Conservation (phyloP, 306 rosid species). For the Chamaecrista fasciculata region DNA sequence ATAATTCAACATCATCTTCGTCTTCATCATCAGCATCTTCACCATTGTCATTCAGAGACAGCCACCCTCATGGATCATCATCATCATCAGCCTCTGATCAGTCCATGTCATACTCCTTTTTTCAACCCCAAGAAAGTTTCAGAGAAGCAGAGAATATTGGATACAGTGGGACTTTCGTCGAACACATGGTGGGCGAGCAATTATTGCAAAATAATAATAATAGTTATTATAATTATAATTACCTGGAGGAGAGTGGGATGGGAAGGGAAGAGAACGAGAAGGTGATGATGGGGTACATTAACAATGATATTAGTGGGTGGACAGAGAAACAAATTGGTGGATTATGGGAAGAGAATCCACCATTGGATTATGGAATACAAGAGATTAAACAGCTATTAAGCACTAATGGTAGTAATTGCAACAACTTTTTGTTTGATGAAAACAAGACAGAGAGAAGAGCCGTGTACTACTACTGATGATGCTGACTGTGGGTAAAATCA, state of each 20-base stretch:
- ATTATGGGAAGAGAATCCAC: slow-evolving; percentile 47
- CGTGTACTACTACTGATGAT: slow-evolving; percentile 45
- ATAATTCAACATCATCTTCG: slow-evolving; percentile 44
- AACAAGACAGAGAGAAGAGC: slow-evolving; percentile 54
- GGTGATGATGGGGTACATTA: slow-evolving; percentile 30
- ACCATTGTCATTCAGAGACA: slow-evolving; percentile 34
- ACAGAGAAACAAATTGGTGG: slow-evolving; percentile 33
- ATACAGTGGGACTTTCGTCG: slow-evolving; percentile 25
- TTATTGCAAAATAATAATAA: no score
- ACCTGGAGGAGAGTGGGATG: slow-evolving; percentile 27
- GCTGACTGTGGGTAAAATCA: slow-evolving; percentile 46
- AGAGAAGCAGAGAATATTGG: slow-evolving; percentile 33
- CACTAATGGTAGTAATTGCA: slow-evolving; percentile 36
- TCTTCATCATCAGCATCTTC: slow-evolving; percentile 30
- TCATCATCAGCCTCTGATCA: slow-evolving; percentile 30
- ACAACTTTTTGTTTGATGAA: slow-evolving; percentile 62
- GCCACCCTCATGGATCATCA: slow-evolving; percentile 25
- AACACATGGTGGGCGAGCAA: slow-evolving; percentile 22
- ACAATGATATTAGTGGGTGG: slow-evolving; percentile 31
- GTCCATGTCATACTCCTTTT: slow-evolving; percentile 36
- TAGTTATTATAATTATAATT: not conserved
- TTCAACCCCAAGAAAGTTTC: slow-evolving; percentile 51
- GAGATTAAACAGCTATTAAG: slow-evolving; percentile 69
- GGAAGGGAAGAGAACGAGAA: slow-evolving; percentile 46
- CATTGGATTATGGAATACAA: slow-evolving; percentile 57